Evolutionary conservation across 2,329 filamentous ascomycete genomes (phyloP), one percentile per base, ranked within the genome.

Genomic region (Talaromyces pinophilus): DNA sequence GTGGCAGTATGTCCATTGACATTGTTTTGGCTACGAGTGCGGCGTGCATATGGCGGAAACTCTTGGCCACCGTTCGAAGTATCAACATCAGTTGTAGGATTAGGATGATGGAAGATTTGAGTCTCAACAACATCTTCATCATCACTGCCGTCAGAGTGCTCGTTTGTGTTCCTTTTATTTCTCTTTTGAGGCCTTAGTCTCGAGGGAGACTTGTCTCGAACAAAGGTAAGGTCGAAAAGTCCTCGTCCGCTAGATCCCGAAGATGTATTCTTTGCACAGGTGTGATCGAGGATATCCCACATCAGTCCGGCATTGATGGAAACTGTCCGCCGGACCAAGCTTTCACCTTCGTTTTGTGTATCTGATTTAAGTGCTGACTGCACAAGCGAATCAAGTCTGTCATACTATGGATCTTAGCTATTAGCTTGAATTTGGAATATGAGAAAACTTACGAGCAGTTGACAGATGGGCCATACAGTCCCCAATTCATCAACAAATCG

Each of bases 281-380:
- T 70, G 59, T 73, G 73, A 6, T 71, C 68, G 35, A 76, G 70
- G 59, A 76, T 74, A 28, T 74, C 72, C 74, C 74, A 76, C 74
- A 76, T 76, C 33, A 76, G 54, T 13, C 68, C 67, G 6, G 72
- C 74, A 35, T 76, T 72, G 44, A 76, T 76, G 11, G 74, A 76
- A 11, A 76, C 64, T 13, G 73, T 75, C 57, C 72, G 69, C 13
- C 71, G 64, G 17, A 67, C 57, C 15, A 48, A 40, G 5, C 64
- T 66, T 1, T 65, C 66, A 2, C 67, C 60, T 19, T 62, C 69
- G 6, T 65, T 63, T 19, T 65, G 61, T 11, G 66, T 68, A 55
- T 63, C 71, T 7, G 66, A 67, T 5, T 69, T 67, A 52, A 76
- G 73, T 22, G 74, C 73, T 4, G 71, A 74, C 22, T 71, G 70